Percentiles rank a stretch among this genome's conserved stretches.
phyloP scores from a whole-genome alignment of 768 basidiomycete species.

The Stropharia rugosoannulata region DNA sequence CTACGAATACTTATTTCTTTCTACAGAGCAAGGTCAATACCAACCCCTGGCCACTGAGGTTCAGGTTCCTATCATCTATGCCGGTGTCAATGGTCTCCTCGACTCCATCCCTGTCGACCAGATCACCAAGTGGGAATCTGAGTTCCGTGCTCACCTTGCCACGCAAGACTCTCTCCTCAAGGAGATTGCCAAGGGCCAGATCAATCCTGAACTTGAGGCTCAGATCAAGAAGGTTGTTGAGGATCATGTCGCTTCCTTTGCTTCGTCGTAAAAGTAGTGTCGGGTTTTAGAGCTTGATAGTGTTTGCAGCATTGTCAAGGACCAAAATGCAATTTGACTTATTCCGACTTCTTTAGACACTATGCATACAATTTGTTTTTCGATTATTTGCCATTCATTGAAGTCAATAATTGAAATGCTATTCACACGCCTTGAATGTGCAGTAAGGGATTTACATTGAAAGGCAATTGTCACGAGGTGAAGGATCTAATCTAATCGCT shows the following conservation, averaged over 20 bases:
- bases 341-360: conserved; percentile 14
- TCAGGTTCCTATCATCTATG: conserved; percentile 98
- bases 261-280: conserved; percentile 46
- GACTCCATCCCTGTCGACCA: conserved; percentile 94
- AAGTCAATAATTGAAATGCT: neutral
- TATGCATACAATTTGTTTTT: neutral
- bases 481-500: conserved; percentile 19
- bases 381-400: neutral
- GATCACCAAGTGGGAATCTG: conserved; percentile 90
- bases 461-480: neutral
- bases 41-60: conserved; percentile 92
- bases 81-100: conserved; percentile 99
- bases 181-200: conserved; percentile 80
- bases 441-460: neutral
- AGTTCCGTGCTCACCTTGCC: conserved; percentile 87
- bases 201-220: conserved; percentile 88
- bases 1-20: conserved; percentile 10
- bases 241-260: conserved; percentile 83
- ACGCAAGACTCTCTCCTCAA: conserved; percentile 74
- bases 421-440: neutral
- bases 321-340: conserved; percentile 31
- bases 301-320: conserved; percentile 19
- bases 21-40: conserved; percentile 95
- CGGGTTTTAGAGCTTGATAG: conserved; percentile 27
- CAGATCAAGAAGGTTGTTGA: conserved; percentile 96